phyloP scores from a whole-genome alignment of 495 filamentous ascomycete species.

The Neurospora pannonica region DNA sequence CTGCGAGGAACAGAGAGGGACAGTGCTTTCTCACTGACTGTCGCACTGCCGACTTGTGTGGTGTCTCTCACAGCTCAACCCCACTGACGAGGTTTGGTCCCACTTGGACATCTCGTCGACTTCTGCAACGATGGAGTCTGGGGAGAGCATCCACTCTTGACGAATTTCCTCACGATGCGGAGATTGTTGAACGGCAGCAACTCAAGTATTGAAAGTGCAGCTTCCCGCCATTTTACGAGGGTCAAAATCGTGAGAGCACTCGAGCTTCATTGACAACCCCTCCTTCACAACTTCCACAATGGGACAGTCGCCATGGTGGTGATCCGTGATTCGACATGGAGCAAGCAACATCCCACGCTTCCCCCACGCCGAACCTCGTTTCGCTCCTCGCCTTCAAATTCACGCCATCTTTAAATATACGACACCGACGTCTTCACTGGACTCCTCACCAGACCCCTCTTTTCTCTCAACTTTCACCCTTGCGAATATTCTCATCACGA shows the following conservation, averaged over 20 bases:
- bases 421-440: constrained; percentile 3
- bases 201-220: background rate
- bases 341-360: constrained; percentile 25
- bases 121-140: background rate
- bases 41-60: background rate
- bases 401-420: constrained; percentile 20
- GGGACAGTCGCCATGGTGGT: background rate
- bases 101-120: background rate
- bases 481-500: background rate
- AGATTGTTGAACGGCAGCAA: background rate
- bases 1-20: background rate
- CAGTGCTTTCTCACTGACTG: background rate
- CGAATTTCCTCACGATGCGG: background rate
- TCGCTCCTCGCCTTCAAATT: constrained; percentile 4
- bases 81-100: background rate
- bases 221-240: background rate
- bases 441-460: background rate
- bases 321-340: constrained; percentile 12
- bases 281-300: background rate
- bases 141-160: background rate
- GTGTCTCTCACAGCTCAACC: background rate
- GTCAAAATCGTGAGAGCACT: background rate
- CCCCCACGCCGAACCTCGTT: constrained; percentile 22
- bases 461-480: background rate
- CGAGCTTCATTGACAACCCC: background rate